These are phyloP conservation scores for Fusarium verrucosum DNA, from an alignment of 2,329 filamentous ascomycete genomes.

Conservation along the genomic window DNA sequence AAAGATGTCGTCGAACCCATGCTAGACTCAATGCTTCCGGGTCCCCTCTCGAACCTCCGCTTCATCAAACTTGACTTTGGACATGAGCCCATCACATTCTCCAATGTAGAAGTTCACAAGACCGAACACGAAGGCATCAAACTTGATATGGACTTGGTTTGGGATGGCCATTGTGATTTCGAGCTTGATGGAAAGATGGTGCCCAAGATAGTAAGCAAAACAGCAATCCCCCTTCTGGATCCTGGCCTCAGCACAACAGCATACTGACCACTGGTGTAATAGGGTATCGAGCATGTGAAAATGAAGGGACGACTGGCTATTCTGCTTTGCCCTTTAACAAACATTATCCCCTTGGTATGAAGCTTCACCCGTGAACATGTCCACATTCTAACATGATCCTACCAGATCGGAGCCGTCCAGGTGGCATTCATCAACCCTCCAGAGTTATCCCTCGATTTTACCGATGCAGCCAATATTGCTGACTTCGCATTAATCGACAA, in stretches of 20 bases:
- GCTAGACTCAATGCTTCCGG: slow-evolving; percentile 38
- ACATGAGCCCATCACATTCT: slow-evolving; percentile 31
- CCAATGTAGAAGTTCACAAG: slow-evolving; percentile 40
- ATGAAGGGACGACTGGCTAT: slow-evolving; percentile 37
- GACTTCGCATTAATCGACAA: slow-evolving; percentile 39
- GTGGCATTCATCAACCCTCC: slow-evolving; percentile 42
- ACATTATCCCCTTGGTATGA: slow-evolving; percentile 39
- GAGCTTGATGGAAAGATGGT: slow-evolving; percentile 42
- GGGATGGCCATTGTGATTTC: slow-evolving; percentile 40
- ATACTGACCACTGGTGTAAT: background rate
- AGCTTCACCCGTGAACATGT: background rate
- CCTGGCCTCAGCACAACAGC: background rate
- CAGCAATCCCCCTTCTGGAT: background rate
- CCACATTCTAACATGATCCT: background rate
- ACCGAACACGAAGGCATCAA: slow-evolving; percentile 40
- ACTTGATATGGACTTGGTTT: slow-evolving; percentile 41
- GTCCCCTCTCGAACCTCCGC: slow-evolving; percentile 32
- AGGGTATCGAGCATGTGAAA: slow-evolving; percentile 43
- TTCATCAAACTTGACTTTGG: slow-evolving; percentile 42
- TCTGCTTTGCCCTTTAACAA: slow-evolving; percentile 38
- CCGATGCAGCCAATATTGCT: slow-evolving; percentile 41
- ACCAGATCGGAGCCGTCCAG: slow-evolving; percentile 41
- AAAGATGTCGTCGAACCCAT: slow-evolving; percentile 42
- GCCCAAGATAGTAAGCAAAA: slow-evolving; percentile 36
- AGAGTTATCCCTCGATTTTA: slow-evolving; percentile 34